Evolutionary conservation across 2,329 filamentous ascomycete species (phyloP), one percentile per base, ranked within the genome.

Genomic region (Aurifilum marmelostoma): DNA sequence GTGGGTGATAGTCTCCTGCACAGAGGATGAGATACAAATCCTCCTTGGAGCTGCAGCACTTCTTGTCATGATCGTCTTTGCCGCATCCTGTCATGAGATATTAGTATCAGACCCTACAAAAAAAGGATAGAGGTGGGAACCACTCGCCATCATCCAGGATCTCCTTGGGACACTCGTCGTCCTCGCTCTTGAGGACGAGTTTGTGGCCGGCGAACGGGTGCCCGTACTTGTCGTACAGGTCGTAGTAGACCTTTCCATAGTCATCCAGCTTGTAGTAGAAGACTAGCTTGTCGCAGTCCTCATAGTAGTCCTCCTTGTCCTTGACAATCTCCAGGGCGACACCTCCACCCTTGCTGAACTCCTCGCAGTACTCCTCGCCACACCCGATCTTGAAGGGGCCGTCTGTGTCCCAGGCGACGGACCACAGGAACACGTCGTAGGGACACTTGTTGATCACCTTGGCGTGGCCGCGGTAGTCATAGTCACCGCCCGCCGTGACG

Each of bases 391-490:
- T 70, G 62, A 62, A 70, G 24, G 68, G 68, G 5, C 68, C 68
- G 12, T 68, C 56, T 2, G 62, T 70, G 52, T 67, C 47, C 66
- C 63, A 67, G 21, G 61, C 68, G 50, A 70, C 66, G 16, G 68
- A 70, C 67, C 67, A 69, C 59, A 69, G 24, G 60, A 52, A 69
- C 18, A 67, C 67, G 9, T 69, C 67, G 29, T 60, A 60, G 1
- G 66, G 68, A 27, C 68, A 70, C 37, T 62, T 65, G 62, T 70
- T 70, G 39, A 70, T 52, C 32, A 70, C 47, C 37, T 67, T 70
- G 16, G 68, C 68, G 37, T 69, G 27, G 24, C 62, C 65, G 50
- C 58, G 52, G 29, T 62, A 63, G 29, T n/a, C 14, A 12, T 62
- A 63, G 29, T n/a, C 6, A 12, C 59, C 52, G 5, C 32, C 66